phyloP scores from a whole-genome alignment of 805 yeast species.

The Yarrowia osloensis region DNA sequence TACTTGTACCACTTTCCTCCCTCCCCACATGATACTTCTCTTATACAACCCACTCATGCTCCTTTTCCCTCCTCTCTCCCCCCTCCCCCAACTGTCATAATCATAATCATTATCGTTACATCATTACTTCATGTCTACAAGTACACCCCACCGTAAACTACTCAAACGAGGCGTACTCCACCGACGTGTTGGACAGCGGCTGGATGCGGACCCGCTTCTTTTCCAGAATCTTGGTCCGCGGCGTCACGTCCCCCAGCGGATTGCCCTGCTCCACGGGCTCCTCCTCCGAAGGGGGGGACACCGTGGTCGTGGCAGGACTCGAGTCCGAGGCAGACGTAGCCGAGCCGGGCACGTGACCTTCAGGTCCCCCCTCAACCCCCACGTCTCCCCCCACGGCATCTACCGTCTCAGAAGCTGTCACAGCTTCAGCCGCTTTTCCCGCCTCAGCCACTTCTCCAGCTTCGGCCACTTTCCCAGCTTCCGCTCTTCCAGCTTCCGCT shows the following conservation, averaged over 20 bases:
- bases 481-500: no score
- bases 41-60: no score
- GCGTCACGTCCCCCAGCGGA: conserved; percentile 14
- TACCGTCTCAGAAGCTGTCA: no score
- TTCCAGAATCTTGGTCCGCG: not conserved
- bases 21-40: no score
- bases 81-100: not conserved
- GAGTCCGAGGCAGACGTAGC: not conserved
- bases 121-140: not conserved
- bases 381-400: not conserved
- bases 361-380: no score
- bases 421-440: no score
- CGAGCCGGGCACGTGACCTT: no score
- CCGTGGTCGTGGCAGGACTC: not conserved
- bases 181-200: conserved; percentile 28
- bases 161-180: conserved; percentile 26
- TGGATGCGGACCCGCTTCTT: conserved; percentile 17
- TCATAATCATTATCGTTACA: conserved; percentile 17
- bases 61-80: not conserved
- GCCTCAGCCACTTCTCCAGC: no score
- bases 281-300: conserved; percentile 3
- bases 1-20: no score
- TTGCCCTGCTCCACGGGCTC: conserved; percentile 13
- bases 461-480: no score
- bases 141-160: not conserved